Evolutionary conservation across 768 basidiomycete genomes (phyloP), one percentile per base, ranked within the genome.

Genomic region (Podaxis sp.): DNA sequence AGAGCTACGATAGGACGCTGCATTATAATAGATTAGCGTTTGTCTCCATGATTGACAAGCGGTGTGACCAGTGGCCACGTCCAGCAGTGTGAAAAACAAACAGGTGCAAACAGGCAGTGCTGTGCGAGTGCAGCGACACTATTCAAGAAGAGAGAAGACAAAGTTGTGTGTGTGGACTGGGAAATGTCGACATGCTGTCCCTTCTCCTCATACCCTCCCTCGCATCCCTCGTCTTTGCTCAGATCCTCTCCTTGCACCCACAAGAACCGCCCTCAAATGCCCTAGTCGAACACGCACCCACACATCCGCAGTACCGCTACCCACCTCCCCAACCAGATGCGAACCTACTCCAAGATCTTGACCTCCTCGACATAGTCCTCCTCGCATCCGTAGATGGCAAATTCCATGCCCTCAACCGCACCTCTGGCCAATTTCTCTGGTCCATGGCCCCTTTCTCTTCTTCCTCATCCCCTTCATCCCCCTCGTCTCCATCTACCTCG

Each of bases 381-480:
- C 84, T 96, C 11, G 93, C 95, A 1, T 95, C 95, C 6, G 88
- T 99, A 28, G 96, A 99, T 75, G 96, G 96, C 26, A 93, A 88
- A 63, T 88, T 99, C 38, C 96, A 98, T 78, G 97, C 95, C 0
- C 81, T 99, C 66, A 95, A 96, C 70, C 81, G 96, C 64, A 88
- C 89, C 0, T 89, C 89, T 0, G 96, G 96, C 0, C 83, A 84
- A 15, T 80, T 85, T 8, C 79, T 95, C 0, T 99, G 96, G 96
- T 94, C 93, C 39, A 91, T 95, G 87, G 84, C 88, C 7, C 84
- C 87, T 15, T 82, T 82, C 52, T 74, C 84, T 44, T 71, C 80
- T 55, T 69, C 75, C 12, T 75, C 73, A 38, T 33, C 48, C 12
- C 33, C 52, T 15, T 55, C 65, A 15, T 59, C 74, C 73, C 22